Base-by-base conservation (phyloP, 768 basidiomycete species). In the Pulveroboletus ravenelii region DNA sequence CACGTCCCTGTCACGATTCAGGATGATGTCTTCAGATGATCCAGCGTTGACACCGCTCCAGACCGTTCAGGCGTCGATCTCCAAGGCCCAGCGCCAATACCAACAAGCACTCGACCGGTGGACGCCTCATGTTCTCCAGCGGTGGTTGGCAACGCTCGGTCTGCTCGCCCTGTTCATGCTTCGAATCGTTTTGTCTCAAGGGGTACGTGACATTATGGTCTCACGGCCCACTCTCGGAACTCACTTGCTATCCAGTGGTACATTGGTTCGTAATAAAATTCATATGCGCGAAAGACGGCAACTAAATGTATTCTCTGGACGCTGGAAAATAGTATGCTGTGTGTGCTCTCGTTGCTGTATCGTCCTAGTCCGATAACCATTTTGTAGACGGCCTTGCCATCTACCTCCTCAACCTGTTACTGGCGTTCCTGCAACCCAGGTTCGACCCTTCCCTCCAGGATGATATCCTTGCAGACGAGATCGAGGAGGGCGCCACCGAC, bases 401-500 rank as follows among this genome's bases (percentile, higher is more conserved):
- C 59, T 97, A 97, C 72, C 82, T 95, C 55, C 79, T 97, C 52
- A 96, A 99, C 73, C 82, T 99, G 47, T 83, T 99, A 48, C 80
- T 99, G 57, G 95, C 96, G 2, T 99, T 99, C 77, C 77, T 99
- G 15, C 94, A 97, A 74, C 96, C 96, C 31, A 90, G 87, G 67
- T 98, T 99, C 67, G 96, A 99, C 70, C 95, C 96, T 1, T 95
- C 94, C 2, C 74, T 97, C 30, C 88, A 93, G 57, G 91, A 91
- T 41, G 96, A 99, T 67, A 74, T 97, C 12, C 77, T 91, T 55
- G 96, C 93, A 2, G 89, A 94, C 57, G 94, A 97, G 63, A 87
- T 96, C 17, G 96, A 99, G 61, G 94, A 92, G 65, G 96, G 94
- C 17, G 89, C 86, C 2, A 75, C 76, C n/a, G 80, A 77, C 27